Base-by-base conservation (phyloP, 805 yeast species). In the Alloascoidea hylecoeti region DNA sequence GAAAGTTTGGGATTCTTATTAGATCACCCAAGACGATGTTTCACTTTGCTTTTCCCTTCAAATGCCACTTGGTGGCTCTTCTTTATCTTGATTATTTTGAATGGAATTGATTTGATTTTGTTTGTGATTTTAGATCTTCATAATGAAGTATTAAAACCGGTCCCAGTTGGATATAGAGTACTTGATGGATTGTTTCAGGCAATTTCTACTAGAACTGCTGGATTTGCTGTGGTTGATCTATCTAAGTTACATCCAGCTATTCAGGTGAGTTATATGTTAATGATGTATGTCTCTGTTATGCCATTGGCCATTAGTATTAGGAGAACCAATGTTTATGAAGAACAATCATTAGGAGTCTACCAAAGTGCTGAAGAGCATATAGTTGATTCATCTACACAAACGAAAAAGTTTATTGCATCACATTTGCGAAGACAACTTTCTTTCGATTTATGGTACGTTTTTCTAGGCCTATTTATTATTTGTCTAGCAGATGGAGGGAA, bases 231-330 rank as follows among this genome's bases (percentile, higher is more conserved):
- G 34, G 67, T 79, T 19, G 75, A 77, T 53, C 55, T 82, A 33
- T 61, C 83, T 4, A 48, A 55, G 37, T 56, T 82, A 33, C 83
- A 80, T 49, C 81, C 89, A 1, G 82, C 89, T 0, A 78, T 81
- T 19, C 89, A 82, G 56, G 88, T 82, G 17, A 75, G 85, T 48
- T 82, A 82, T 52, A 70, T 79, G 78, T 67, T 82, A 44, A 82
- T 82, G 94, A 82, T 82, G 94, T 82, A 82, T 59, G 82, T 82
- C 16, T 81, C 92, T 16, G 94, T 81, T 34, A 63, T 82, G 50
- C 94, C 94, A 1, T 58, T 82, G 48, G 94, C 94, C 15, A 82
- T 82, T 39, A 81, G 92, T 18, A 80, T 82, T 42, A 72, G 94
- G 64, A 68, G 92, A 58, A 82, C 94, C 16, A 82, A 82, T 49